These are phyloP conservation scores for Floccularia luteovirens DNA, from an alignment of 768 basidiomycete genomes.

Conservation along the genomic window DNA sequence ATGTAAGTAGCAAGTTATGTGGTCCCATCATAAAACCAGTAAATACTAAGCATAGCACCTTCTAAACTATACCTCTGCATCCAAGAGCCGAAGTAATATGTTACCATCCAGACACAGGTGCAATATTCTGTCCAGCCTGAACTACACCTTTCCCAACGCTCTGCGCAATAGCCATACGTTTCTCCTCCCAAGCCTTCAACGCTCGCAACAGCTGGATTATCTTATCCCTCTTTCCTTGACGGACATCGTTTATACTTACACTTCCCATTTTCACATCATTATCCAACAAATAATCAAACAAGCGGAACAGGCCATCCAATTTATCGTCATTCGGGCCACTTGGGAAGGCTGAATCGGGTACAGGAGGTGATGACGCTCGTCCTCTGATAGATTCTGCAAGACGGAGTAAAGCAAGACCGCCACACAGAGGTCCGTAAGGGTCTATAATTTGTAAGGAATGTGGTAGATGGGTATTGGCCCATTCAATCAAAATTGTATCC, in stretches of 20 bases:
- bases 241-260: constrained; percentile 90
- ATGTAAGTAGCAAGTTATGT: not conserved
- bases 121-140: constrained; percentile 27
- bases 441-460: constrained; percentile 48
- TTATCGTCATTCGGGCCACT: constrained; percentile 63
- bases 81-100: too few relatives aligned
- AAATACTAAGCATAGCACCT: not conserved
- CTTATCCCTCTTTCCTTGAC: constrained; percentile 76
- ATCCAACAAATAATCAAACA: constrained; percentile 91
- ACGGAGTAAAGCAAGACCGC: constrained; percentile 75
- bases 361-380: constrained; percentile 55
- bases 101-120: too few relatives aligned
- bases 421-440: constrained; percentile 35
- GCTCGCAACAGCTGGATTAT: constrained; percentile 73
- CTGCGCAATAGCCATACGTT: constrained; percentile 46
- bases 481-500: constrained; percentile 62
- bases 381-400: constrained; percentile 79
- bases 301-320: constrained; percentile 77
- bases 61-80: too few relatives aligned
- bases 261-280: constrained; percentile 88
- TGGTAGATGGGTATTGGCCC: constrained; percentile 87
- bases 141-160: constrained; percentile 38
- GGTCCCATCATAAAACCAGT: not conserved
- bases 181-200: constrained; percentile 77
- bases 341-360: constrained; percentile 77